Conservation (phyloP, 2,329 filamentous ascomycete species). For the Magnaporthiopsis incrustans region DNA sequence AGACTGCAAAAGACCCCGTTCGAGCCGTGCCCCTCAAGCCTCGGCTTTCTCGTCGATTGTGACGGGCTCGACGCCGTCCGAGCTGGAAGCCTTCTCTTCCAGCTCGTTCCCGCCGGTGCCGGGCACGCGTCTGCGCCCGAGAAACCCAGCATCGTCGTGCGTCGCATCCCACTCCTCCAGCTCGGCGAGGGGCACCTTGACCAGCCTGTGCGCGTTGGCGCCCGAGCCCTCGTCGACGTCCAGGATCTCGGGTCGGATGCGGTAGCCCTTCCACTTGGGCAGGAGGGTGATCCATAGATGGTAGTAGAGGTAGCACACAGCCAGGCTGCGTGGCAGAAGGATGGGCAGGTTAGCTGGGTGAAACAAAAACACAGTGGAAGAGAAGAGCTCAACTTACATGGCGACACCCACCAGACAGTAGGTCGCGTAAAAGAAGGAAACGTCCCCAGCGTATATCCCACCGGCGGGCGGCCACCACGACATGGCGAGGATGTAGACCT, state of each 20-base stretch:
- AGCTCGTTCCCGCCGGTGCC: not conserved
- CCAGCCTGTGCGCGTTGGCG: conserved; percentile 37
- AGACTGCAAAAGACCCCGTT: no score
- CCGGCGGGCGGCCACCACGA: conserved; percentile 62
- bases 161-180: conserved; percentile 35
- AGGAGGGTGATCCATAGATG: conserved; percentile 36
- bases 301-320: conserved; percentile 40
- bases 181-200: conserved; percentile 35
- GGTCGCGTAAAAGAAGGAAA: conserved; percentile 68
- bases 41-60: not conserved
- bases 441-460: conserved; percentile 52
- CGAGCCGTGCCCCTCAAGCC: not conserved
- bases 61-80: not conserved
- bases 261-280: conserved; percentile 33
- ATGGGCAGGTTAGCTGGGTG: not conserved
- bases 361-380: not conserved
- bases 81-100: not conserved
- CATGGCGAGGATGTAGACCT: conserved; percentile 57
- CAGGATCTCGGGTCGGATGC: conserved; percentile 38
- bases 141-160: conserved; percentile 15
- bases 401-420: conserved; percentile 58
- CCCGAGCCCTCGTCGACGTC: conserved; percentile 32
- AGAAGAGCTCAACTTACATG: conserved; percentile 39
- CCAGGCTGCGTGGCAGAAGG: conserved; percentile 16
- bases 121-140: not conserved